Conservation (phyloP, 2,329 filamentous ascomycete species). For the Cordyceps sp. region DNA sequence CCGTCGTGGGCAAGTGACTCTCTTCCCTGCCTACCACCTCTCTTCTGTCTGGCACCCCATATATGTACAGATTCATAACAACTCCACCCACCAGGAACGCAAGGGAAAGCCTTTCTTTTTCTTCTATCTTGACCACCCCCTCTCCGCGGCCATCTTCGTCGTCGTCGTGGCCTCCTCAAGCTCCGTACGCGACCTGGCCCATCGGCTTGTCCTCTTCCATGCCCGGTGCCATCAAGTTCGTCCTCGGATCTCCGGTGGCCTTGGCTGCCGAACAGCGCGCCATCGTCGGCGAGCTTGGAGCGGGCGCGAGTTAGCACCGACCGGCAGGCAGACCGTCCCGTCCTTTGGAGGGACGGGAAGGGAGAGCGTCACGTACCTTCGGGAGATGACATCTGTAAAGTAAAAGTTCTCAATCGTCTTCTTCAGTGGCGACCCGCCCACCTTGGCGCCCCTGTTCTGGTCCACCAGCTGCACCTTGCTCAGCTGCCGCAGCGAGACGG, state of each 20-base stretch:
- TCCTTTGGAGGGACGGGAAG: conserved; percentile 3
- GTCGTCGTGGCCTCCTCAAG: too few species aligned
- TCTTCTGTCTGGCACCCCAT: conserved; percentile 5
- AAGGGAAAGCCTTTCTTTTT: conserved; percentile 12
- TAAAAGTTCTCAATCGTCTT: conserved; percentile 92
- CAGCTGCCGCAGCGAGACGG: conserved; percentile 53
- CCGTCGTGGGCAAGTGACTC: too few species aligned
- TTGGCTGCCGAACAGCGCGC: conserved; percentile 91
- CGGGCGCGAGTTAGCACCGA: conserved; percentile 7
- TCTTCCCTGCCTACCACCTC: background rate
- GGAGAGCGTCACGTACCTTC: conserved; percentile 49
- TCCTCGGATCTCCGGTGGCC: conserved; percentile 61
- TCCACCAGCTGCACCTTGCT: conserved; percentile 93
- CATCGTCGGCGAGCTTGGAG: conserved; percentile 89
- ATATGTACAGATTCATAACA: conserved; percentile 21
- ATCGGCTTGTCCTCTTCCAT: conserved; percentile 44
- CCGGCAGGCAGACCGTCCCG: too few species aligned
- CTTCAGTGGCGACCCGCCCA: conserved; percentile 58
- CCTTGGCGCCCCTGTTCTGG: conserved; percentile 76
- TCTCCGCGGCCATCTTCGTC: too few species aligned
- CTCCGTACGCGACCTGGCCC: conserved; percentile 44
- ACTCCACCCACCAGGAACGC: conserved; percentile 9
- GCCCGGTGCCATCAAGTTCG: conserved; percentile 63
- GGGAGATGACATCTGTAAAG: conserved; percentile 92
- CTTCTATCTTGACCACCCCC: background rate